phyloP scores from a whole-genome alignment of 371 early-diverging fungal genomes.

The Lichtheimia ramosa region DNA sequence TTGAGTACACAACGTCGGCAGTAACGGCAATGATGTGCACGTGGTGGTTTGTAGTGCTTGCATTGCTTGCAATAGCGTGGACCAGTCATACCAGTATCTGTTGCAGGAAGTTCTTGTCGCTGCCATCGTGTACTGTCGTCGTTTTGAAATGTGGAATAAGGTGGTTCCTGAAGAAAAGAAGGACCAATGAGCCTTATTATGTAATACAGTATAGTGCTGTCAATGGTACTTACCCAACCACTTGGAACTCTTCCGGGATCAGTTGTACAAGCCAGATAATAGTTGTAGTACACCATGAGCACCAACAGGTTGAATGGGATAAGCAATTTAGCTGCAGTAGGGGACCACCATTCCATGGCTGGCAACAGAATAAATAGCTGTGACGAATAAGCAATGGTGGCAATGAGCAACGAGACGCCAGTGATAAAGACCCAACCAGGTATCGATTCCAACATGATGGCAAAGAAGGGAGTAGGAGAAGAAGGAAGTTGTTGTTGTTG shows the following conservation, averaged over 20 bases:
- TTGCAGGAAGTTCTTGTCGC: slow-evolving; percentile 8
- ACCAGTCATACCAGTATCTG: slow-evolving; percentile 29
- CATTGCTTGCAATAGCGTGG: slow-evolving; percentile 79
- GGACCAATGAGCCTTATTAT: too few species aligned
- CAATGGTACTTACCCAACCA: slow-evolving; percentile 58
- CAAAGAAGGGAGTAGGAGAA: neutral
- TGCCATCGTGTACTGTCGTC: neutral
- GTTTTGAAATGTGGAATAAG: slow-evolving; percentile 21
- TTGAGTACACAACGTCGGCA: slow-evolving; percentile 85
- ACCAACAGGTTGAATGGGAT: slow-evolving; percentile 69
- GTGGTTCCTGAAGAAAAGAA: slow-evolving; percentile 32
- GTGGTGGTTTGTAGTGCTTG: slow-evolving; percentile 77
- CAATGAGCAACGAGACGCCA: slow-evolving; percentile 36
- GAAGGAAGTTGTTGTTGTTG: neutral
- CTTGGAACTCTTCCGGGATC: slow-evolving; percentile 82
- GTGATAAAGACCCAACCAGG: slow-evolving; percentile 46
- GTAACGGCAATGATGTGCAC: slow-evolving; percentile 82
- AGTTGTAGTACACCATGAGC: slow-evolving; percentile 75
- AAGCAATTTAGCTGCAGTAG: slow-evolving; percentile 34
- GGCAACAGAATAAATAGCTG: slow-evolving; percentile 37
- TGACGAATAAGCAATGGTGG: slow-evolving; percentile 44
- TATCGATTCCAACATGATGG: slow-evolving; percentile 39
- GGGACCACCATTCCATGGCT: slow-evolving; percentile 25
- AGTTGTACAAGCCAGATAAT: slow-evolving; percentile 74
- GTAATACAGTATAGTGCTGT: neutral